phyloP scores from a whole-genome alignment of 129 eudicot species.

The Flaveria linearis region DNA sequence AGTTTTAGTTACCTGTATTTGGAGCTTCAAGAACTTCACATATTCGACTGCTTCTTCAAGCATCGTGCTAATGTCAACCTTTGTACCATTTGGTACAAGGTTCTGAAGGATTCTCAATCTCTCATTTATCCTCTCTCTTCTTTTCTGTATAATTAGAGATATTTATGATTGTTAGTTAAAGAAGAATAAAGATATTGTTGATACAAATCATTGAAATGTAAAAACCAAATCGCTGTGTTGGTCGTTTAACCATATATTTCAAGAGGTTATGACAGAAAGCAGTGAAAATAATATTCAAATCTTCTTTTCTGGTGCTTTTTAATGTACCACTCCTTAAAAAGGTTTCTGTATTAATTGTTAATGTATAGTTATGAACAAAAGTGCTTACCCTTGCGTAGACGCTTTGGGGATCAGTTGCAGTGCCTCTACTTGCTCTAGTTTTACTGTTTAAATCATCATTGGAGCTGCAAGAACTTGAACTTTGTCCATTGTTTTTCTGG shows the following conservation, averaged over 20 bases:
- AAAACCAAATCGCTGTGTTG: too few species aligned
- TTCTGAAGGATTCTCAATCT: conserved; percentile 81
- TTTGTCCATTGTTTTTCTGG: conserved; percentile 40
- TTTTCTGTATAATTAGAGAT: conserved; percentile 53
- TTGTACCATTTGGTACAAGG: conserved; percentile 95
- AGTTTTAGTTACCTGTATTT: conserved; percentile 63
- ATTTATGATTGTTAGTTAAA: not conserved
- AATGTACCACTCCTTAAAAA: too few species aligned
- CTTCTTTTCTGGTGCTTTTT: too few species aligned
- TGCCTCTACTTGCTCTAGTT: conserved; percentile 73
- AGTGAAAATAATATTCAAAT: too few species aligned
- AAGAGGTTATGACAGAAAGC: too few species aligned
- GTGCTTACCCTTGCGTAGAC: conserved; percentile 84
- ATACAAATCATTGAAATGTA: not conserved
- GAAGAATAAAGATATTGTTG: not conserved
- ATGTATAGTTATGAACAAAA: not conserved
- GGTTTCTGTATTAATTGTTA: too few species aligned
- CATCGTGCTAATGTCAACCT: conserved; percentile 98
- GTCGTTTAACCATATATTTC: too few species aligned
- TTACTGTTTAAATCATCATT: conserved; percentile 61
- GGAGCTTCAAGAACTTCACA: conserved; percentile 93
- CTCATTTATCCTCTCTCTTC: conserved; percentile 96
- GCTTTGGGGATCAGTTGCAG: conserved; percentile 95
- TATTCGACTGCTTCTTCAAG: conserved; percentile 97
- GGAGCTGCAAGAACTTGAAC: conserved; percentile 55